Percentiles rank a stretch among this genome's conserved stretches.
Conservation (phyloP, 495 filamentous ascomycete species). For the Letharia lupina region DNA sequence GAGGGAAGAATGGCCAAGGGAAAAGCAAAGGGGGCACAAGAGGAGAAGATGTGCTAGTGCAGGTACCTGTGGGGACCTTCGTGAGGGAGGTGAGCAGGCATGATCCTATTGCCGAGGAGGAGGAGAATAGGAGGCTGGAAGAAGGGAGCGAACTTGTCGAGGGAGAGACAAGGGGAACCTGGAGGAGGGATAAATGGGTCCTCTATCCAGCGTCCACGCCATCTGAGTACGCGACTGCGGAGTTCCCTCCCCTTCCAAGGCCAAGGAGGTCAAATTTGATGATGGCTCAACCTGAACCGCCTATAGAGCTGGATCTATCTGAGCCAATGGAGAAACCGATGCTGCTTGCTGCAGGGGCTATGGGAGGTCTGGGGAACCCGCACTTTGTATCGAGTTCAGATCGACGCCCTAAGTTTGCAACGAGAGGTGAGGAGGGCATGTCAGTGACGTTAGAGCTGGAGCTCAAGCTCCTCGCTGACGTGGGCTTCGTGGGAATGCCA, state of each 20-base stretch:
- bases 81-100: constrained; percentile 69
- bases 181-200: constrained; percentile 65
- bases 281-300: constrained; percentile 55
- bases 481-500: constrained; percentile 87
- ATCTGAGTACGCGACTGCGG: constrained; percentile 52
- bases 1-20: constrained; percentile 79
- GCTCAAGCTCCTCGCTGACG: constrained; percentile 88
- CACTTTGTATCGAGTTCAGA: constrained; percentile 70
- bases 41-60: constrained; percentile 78
- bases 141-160: constrained; percentile 25
- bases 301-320: constrained; percentile 75
- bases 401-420: constrained; percentile 75
- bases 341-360: constrained; percentile 80
- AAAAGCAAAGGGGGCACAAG: constrained; percentile 69
- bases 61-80: constrained; percentile 88
- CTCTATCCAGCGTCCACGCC: constrained; percentile 69
- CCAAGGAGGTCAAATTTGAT: constrained; percentile 49
- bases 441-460: constrained; percentile 77
- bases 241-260: constrained; percentile 49
- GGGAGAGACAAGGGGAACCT: constrained; percentile 23
- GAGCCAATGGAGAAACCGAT: constrained; percentile 72
- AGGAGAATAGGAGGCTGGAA: constrained; percentile 29
- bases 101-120: constrained; percentile 67
- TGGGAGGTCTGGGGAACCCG: constrained; percentile 87
- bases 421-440: constrained; percentile 71